These are phyloP conservation scores for Aspergillus pseudoviridinutans DNA, from an alignment of 2,329 filamentous ascomycete genomes.

Conservation along the genomic window DNA sequence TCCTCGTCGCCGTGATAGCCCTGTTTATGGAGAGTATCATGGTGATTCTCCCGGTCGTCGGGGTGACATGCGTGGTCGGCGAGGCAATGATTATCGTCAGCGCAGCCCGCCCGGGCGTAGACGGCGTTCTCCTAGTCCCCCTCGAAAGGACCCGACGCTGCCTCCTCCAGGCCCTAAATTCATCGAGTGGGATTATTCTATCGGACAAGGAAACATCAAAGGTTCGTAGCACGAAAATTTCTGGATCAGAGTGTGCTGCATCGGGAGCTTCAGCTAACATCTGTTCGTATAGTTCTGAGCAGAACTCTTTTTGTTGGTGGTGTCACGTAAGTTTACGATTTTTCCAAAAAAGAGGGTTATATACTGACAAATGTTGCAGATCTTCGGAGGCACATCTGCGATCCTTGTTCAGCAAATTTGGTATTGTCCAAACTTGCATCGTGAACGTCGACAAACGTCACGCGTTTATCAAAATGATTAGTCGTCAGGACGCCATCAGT, in stretches of 20 bases:
- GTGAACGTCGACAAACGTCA: slow-evolving; percentile 98
- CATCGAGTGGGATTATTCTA: slow-evolving; percentile 70
- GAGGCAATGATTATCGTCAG: slow-evolving; percentile 70
- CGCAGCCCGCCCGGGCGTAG: slow-evolving; percentile 73
- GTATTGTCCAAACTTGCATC: slow-evolving; percentile 92
- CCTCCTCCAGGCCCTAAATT: slow-evolving; percentile 62
- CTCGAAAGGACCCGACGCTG: slow-evolving; percentile 39
- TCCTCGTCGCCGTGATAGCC: slow-evolving; percentile 61
- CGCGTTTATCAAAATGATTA: slow-evolving; percentile 98
- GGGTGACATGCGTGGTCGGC: slow-evolving; percentile 52
- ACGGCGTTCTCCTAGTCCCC: slow-evolving; percentile 59
- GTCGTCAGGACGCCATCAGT: slow-evolving; percentile 73
- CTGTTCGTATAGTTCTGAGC: slow-evolving; percentile 64
- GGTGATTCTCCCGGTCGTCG: slow-evolving; percentile 63
- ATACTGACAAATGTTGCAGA: slow-evolving; percentile 40
- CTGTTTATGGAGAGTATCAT: slow-evolving; percentile 69
- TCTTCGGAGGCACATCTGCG: slow-evolving; percentile 79
- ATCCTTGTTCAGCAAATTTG: slow-evolving; percentile 73
- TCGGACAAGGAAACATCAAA: slow-evolving; percentile 77
- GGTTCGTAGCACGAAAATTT: slow-evolving; percentile 33
- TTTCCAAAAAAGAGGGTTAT: background rate
- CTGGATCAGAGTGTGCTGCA: background rate
- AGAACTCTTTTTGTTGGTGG: slow-evolving; percentile 95
- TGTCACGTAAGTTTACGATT: slow-evolving; percentile 65
- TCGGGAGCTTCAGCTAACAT: slow-evolving; percentile 1